These are phyloP conservation scores for Skeletonema marinoi DNA, from an alignment of 108 stramenopile species.

Conservation along the genomic window DNA sequence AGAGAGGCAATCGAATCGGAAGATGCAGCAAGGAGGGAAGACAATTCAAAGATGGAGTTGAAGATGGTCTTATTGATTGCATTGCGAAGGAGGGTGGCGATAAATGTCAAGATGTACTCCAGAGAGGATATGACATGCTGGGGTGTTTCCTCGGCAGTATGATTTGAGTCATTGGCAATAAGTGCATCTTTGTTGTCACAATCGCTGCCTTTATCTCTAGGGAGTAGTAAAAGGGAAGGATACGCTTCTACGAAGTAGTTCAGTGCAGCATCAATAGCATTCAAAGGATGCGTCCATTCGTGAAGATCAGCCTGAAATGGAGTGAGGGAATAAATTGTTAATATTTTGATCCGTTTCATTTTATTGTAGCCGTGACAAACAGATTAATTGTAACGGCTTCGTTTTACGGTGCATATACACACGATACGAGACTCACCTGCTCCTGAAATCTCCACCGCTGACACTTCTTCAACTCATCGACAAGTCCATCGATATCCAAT, in stretches of 20 bases:
- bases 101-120: conserved; percentile 34
- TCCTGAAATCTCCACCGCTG: conserved; percentile 77
- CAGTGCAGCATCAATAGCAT: conserved; percentile 77
- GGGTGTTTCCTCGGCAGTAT: conserved; percentile 42
- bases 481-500: conserved; percentile 58
- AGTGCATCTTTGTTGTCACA: conserved; percentile 9
- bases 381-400: too few species aligned
- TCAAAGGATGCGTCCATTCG: conserved; percentile 82
- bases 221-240: conserved; percentile 62
- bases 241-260: conserved; percentile 61
- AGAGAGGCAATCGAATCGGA: conserved; percentile 64
- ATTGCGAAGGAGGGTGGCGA: conserved; percentile 72
- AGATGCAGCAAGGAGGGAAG: conserved; percentile 73
- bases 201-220: conserved; percentile 39
- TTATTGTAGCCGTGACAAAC: too few species aligned
- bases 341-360: neutral
- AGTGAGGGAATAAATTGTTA: neutral
- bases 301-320: conserved; percentile 75
- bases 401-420: neutral
- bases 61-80: conserved; percentile 83
- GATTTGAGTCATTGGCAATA: conserved; percentile 6
- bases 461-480: conserved; percentile 53
- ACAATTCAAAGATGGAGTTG: conserved; percentile 78
- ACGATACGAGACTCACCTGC: conserved; percentile 57
- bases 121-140: conserved; percentile 50